Base-by-base conservation (phyloP, 1,139 yeast species). In the Yamadazyma sp. region DNA sequence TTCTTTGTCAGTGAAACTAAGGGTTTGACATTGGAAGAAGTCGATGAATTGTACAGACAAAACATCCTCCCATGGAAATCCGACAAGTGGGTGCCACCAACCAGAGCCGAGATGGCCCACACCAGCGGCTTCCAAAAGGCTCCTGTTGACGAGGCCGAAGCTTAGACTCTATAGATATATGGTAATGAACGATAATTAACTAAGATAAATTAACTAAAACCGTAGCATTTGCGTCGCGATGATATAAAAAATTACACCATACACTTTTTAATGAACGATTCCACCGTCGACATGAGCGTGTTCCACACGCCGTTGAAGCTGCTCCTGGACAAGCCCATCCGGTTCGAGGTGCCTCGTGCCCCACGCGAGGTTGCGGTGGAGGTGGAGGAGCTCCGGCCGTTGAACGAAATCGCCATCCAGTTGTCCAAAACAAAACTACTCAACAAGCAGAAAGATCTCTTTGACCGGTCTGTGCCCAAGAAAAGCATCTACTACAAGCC, bases 1-100 rank as follows among this genome's bases (percentile, higher is more conserved):
- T 66, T 69, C 46, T 58, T 71, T 27, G 69, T 68, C 42, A 76
- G 75, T 20, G 78, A 73, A 51, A 69, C 77, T 10, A 70, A 69
- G 49, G 73, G 70, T 35, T 64, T 72, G 22, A 69, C 75, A 8
- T 56, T 70, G 43, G 77, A 72, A 48, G 72, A 69, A 37, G 64
- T 71, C 33, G 78, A 71, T 44, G 55, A 62, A 37, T 51, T 73
- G 38, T 73, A 73, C 45, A 50, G 52, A 35, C 58, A 53, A 39
- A 43, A 47, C 39, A 43, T 69, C 56, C 46, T 59, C 33, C 73
- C 82, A 47, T 75, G 78, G 79, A 66, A 68, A 44, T 72, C 80
- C 3, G 49, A 59, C 26, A 43, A 47, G 5, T 76, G 79, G 69
- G 69, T 64, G 36, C 80, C 81, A 41, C 67, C 73, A 43, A 46